Percentiles rank a stretch among this genome's conserved stretches.
These are phyloP conservation scores for Populus ilicifolia DNA, from an alignment of 345 rosid species.

Conservation along the genomic window DNA sequence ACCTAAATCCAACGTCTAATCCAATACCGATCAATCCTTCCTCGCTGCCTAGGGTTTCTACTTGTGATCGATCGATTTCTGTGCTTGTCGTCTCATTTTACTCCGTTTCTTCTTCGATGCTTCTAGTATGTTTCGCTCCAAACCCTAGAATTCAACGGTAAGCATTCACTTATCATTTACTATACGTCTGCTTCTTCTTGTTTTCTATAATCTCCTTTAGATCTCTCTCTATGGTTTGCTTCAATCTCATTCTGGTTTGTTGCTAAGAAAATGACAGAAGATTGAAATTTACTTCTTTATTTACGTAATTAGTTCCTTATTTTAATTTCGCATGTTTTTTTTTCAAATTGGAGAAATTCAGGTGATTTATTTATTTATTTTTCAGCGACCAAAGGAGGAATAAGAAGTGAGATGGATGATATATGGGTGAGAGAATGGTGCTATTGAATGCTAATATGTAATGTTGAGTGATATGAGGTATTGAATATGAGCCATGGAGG, in stretches of 20 bases:
- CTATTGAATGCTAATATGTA: conserved; percentile 17
- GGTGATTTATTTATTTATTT: not conserved
- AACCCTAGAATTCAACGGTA: not conserved
- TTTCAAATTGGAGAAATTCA: not conserved
- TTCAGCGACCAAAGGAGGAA: not conserved
- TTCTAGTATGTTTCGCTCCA: not conserved
- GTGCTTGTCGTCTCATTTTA: not conserved
- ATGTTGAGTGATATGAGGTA: conserved; percentile 51
- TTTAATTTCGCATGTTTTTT: not conserved
- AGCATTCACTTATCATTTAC: not conserved
- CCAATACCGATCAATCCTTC: not conserved
- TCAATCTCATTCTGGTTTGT: not conserved
- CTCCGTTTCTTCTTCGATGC: not conserved
- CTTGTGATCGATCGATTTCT: not conserved
- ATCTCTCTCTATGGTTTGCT: not conserved
- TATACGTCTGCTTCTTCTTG: not conserved
- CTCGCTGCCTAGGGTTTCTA: not conserved
- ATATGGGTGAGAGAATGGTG: conserved; percentile 31
- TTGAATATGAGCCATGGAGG: conserved; percentile 91
- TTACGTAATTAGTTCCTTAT: not conserved
- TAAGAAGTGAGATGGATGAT: conserved; percentile 4
- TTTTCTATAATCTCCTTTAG: not conserved
- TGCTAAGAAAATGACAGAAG: not conserved
- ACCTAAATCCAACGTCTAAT: not conserved
- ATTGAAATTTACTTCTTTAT: not conserved